phyloP scores from a whole-genome alignment of 768 basidiomycete genomes.

The Galerina marginata region DNA sequence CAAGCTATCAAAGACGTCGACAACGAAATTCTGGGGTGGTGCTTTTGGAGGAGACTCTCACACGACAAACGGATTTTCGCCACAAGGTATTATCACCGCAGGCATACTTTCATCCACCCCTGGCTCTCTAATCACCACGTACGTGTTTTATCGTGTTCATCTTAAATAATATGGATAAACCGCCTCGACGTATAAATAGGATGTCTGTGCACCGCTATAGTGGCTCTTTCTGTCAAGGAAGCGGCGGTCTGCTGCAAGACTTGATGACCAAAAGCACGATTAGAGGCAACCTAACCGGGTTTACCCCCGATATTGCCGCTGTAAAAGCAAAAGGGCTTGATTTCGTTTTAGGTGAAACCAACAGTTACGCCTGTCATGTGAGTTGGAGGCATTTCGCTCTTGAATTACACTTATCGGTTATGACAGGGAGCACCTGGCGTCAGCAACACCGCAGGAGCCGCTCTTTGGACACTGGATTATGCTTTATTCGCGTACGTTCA shows the following conservation, averaged over 20 bases:
- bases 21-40: constrained; percentile 53
- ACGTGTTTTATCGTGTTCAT: constrained; percentile 18
- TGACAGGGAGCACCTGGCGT: constrained; percentile 37
- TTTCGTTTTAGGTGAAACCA: constrained; percentile 70
- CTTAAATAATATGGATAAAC: background rate
- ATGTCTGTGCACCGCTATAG: constrained; percentile 64
- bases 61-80: constrained; percentile 56
- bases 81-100: constrained; percentile 57
- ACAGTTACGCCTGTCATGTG: constrained; percentile 54
- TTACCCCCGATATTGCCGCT: constrained; percentile 57
- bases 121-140: constrained; percentile 60
- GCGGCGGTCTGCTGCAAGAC: constrained; percentile 57
- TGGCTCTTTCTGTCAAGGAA: constrained; percentile 65
- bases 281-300: constrained; percentile 58
- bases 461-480: constrained; percentile 73
- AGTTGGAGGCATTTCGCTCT: constrained; percentile 5
- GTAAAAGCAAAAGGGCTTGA: constrained; percentile 49
- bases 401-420: background rate
- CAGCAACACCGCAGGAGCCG: constrained; percentile 56
- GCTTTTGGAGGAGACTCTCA: constrained; percentile 58
- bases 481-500: constrained; percentile 54
- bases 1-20: constrained; percentile 37
- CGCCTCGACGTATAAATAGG: constrained; percentile 30
- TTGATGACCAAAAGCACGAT: constrained; percentile 67
- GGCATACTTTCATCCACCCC: constrained; percentile 54